A percentile compares a stretch with the other conserved stretches of the same genome.
Conservation (phyloP, 2,329 filamentous ascomycete genomes). For the Fusarium sp. region DNA sequence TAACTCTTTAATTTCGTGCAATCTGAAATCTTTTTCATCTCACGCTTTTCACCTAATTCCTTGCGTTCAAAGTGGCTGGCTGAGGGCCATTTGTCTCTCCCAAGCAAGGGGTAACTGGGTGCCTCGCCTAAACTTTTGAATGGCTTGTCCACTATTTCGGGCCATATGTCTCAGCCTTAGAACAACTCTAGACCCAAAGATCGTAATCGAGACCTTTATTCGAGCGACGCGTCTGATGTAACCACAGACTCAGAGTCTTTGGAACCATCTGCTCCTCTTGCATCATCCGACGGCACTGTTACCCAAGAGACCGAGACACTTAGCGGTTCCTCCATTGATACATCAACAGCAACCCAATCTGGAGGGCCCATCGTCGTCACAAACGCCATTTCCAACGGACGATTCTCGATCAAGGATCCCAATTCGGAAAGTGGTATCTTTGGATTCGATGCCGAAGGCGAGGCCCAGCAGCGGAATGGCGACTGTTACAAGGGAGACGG, state of each 20-base stretch:
- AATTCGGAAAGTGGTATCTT: background rate
- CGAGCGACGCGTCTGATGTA: rapidly evolving
- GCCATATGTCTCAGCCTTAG: background rate
- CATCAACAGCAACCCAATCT: background rate
- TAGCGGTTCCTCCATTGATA: background rate
- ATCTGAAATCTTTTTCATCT: background rate
- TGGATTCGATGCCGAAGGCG: background rate
- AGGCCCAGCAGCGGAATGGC: background rate
- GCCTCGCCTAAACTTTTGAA: background rate
- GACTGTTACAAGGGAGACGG: background rate
- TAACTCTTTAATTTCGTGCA: rapidly evolving
- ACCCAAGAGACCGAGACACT: background rate
- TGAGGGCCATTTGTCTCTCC: background rate
- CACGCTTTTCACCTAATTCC: background rate
- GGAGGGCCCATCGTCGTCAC: background rate
- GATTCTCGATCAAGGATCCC: background rate
- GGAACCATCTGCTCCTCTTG: background rate
- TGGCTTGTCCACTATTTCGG: background rate
- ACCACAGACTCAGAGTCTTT: background rate
- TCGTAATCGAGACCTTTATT: background rate
- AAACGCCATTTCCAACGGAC: background rate
- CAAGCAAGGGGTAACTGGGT: background rate
- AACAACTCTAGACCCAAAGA: background rate
- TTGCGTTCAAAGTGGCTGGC: background rate
- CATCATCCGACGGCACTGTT: background rate